A percentile compares a stretch with the other conserved stretches of the same genome.
Conservation (phyloP, 768 basidiomycete species). For the Artomyces pyxidatus region DNA sequence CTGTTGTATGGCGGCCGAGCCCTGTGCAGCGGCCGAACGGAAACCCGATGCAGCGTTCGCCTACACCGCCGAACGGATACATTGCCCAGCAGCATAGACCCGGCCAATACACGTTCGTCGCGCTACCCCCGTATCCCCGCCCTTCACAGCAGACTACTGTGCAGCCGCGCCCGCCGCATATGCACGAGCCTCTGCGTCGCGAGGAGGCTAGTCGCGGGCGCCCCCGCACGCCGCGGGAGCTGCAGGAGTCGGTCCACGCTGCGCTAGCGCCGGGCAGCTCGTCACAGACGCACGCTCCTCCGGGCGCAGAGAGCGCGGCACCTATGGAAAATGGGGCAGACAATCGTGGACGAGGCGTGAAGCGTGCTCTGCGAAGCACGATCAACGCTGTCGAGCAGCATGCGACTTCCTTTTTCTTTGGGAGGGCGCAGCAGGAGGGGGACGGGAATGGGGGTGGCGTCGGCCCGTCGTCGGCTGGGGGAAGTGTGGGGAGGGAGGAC, state of each 20-base stretch:
- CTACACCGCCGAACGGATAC: not conserved
- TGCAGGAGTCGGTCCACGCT: conserved; percentile 33
- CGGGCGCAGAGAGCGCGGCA: no score
- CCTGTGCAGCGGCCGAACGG: not conserved
- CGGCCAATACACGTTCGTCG: not conserved
- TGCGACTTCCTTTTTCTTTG: conserved; percentile 57
- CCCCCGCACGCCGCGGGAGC: conserved; percentile 28
- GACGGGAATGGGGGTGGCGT: conserved; percentile 7
- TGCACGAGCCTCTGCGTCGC: conserved; percentile 19
- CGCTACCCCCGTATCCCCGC: not conserved
- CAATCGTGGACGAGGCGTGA: conserved; percentile 51
- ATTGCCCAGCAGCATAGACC: not conserved
- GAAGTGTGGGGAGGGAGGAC: conserved; percentile 3
- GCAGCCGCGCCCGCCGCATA: not conserved
- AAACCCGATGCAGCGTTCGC: not conserved
- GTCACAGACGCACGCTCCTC: no score
- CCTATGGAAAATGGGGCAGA: no score
- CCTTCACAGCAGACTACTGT: not conserved
- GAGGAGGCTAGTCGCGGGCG: conserved; percentile 30
- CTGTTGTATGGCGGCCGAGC: conserved; percentile 1
- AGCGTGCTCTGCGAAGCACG: conserved; percentile 58
- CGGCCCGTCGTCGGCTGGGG: not conserved
- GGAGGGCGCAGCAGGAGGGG: conserved; percentile 31
- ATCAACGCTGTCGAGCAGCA: conserved; percentile 65
- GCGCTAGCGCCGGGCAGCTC: conserved; percentile 16